Conservation (phyloP, 768 basidiomycete genomes). For the Leccinum longicurvipes region DNA sequence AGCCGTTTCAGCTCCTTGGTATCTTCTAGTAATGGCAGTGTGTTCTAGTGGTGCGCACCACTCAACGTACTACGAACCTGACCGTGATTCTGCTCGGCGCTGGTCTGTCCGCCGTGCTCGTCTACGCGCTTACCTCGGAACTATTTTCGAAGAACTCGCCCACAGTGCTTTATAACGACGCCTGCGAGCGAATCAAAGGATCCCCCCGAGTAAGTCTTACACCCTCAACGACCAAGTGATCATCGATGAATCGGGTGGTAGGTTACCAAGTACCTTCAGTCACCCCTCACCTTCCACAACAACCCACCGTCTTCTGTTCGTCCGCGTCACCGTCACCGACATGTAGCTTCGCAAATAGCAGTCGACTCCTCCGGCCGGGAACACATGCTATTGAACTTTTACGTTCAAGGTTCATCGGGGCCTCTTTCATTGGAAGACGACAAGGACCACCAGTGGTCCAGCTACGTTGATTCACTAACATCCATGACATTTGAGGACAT, state of each 20-base stretch:
- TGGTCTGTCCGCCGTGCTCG: constrained; percentile 68
- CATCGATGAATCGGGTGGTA: constrained; percentile 25
- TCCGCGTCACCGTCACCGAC: constrained; percentile 79
- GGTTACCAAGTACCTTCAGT: constrained; percentile 68
- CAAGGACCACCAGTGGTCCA: constrained; percentile 11
- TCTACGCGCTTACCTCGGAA: constrained; percentile 77
- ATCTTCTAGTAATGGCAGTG: neutral
- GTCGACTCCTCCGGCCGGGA: constrained; percentile 72
- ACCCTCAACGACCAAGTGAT: neutral
- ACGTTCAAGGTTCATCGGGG: constrained; percentile 54
- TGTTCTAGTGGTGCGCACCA: constrained; percentile 30
- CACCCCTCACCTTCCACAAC: constrained; percentile 73
- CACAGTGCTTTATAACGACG: constrained; percentile 69
- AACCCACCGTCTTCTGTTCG: constrained; percentile 72
- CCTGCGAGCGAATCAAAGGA: constrained; percentile 47
- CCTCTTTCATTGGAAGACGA: constrained; percentile 30
- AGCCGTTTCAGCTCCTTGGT: constrained; percentile 1
- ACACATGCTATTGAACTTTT: constrained; percentile 84
- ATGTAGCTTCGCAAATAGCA: constrained; percentile 74
- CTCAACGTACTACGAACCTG: constrained; percentile 50
- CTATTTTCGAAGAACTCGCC: constrained; percentile 87
- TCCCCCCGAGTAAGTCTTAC: constrained; percentile 41
- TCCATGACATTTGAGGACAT: constrained; percentile 58
- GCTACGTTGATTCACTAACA: constrained; percentile 46
- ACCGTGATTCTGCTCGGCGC: constrained; percentile 71